phyloP scores from a whole-genome alignment of 1,139 yeast species.

The Tardiomyces blankii region DNA sequence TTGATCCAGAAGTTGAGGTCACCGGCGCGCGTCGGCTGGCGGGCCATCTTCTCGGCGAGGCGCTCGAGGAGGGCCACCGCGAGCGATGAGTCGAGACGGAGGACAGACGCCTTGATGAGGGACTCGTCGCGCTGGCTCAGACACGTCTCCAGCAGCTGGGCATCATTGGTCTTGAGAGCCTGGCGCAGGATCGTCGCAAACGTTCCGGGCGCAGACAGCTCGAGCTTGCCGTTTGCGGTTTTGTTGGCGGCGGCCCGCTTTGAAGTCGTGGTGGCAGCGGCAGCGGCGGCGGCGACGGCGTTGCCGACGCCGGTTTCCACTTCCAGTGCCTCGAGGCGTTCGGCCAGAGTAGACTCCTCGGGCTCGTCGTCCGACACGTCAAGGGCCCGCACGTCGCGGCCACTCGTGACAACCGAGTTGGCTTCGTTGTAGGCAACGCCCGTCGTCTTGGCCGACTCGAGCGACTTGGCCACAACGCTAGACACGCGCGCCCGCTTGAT shows the following conservation, averaged over 20 bases:
- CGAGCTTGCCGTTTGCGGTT: conserved; percentile 2
- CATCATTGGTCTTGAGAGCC: conserved; percentile 31
- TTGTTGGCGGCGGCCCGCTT: background rate
- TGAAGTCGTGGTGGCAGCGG: conserved; percentile 5
- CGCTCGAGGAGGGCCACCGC: conserved; percentile 72
- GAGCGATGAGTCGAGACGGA: conserved; percentile 56
- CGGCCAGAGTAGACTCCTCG: conserved; percentile 30
- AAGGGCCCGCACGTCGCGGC: conserved; percentile 28
- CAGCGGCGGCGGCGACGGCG: conserved; percentile 4
- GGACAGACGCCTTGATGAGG: conserved; percentile 61
- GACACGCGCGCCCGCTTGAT: conserved; percentile 31
- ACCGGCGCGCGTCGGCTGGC: conserved; percentile 57
- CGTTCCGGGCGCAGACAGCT: conserved; percentile 23
- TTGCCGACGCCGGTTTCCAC: conserved; percentile 10
- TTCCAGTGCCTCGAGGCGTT: conserved; percentile 30
- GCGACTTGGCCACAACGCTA: conserved; percentile 12
- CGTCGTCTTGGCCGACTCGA: conserved; percentile 35
- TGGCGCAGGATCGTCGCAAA: conserved; percentile 30
- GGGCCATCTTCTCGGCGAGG: conserved; percentile 72
- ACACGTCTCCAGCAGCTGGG: conserved; percentile 53
- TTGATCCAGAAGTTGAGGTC: conserved; percentile 82
- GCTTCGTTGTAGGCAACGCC: conserved; percentile 80
- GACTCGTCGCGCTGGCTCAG: conserved; percentile 56
- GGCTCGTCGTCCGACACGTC: conserved; percentile 22
- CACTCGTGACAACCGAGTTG: conserved; percentile 37